Evolutionary conservation across 2,329 filamentous ascomycete genomes (phyloP), one percentile per base, ranked within the genome.

Genomic region (Phialemoniopsis sp.): DNA sequence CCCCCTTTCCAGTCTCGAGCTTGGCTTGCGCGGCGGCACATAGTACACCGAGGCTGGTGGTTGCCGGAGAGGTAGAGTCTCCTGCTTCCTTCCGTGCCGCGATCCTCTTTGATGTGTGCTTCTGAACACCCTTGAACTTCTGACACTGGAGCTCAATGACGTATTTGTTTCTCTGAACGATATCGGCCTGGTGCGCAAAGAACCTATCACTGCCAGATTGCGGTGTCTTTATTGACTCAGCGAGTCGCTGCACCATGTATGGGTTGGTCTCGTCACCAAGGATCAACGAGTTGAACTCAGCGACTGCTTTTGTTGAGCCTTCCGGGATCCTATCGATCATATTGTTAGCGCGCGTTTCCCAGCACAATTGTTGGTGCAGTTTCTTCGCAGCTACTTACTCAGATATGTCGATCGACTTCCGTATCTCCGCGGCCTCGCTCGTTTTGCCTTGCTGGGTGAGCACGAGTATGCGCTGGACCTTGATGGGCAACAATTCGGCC

Each of bases 381-480:
- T 31, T 19, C 17, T 31, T 19, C 17, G n/a, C 15, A 29, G 30
- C 21, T 4, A 60, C 80, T 58, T 65, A 87, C 82, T 77, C 73
- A 37, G 72, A 64, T 41, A 75, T 62, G n/a, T 72, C 72, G 21
- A 89, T 67, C n/a, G 72, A 73, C 38, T 72, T 73, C 36, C 80
- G 78, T 28, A 89, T 55, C 32, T 75, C 68, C 36, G 74, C 68
- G 0, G 86, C 86, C 49, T 89, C 82, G 18, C 79, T 72, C 13
- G 68, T 53, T 51, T 82, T 82, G 14, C 85, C 86, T 44, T 86
- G 59, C 47, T 76, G 79, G 3, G 76, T 74, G 41, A 86, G 72
- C 2, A 88, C 82, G 51, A 85, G 90, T 18, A 85, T 75, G 53
- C 88, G 82, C 60, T 93, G 88, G 17, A 87, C 76, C 26, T 82